phyloP scores from a whole-genome alignment of 495 filamentous ascomycete genomes.

The Hypoxylon fuscum region DNA sequence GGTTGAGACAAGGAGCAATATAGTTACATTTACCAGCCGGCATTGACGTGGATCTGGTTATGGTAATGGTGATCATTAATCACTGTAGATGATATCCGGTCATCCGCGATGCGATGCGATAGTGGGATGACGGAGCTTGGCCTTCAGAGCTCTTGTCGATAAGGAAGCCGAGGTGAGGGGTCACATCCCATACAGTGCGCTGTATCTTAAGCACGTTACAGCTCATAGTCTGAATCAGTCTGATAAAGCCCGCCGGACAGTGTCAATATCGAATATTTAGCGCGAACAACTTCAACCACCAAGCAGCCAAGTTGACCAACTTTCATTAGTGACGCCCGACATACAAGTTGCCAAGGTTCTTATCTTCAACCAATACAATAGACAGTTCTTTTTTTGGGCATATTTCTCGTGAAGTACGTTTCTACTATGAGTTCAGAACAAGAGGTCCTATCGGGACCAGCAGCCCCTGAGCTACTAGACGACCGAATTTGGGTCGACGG shows the following conservation, averaged over 20 bases:
- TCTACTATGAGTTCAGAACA: constrained; percentile 42
- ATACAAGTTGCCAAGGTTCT: too few species aligned
- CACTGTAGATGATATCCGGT: constrained; percentile 14
- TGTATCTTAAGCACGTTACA: not conserved
- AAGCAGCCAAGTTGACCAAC: not conserved
- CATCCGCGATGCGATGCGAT: too few species aligned
- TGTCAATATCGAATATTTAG: not conserved
- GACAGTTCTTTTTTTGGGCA: too few species aligned
- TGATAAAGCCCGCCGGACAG: not conserved
- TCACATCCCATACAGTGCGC: not conserved
- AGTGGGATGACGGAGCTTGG: constrained; percentile 31
- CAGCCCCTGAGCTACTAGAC: constrained; percentile 63
- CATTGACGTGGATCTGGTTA: not conserved
- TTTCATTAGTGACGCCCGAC: too few species aligned
- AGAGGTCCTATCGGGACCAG: constrained; percentile 38
- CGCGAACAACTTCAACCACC: not conserved
- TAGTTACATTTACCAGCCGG: constrained; percentile 9
- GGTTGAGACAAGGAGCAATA: not conserved
- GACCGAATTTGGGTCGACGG: constrained; percentile 96
- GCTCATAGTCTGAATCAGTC: not conserved
- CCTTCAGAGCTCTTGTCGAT: constrained; percentile 30
- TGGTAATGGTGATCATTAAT: constrained; percentile 4
- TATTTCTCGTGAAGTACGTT: too few species aligned
- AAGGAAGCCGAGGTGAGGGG: constrained; percentile 30
- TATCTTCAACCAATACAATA: too few species aligned